Evolutionary conservation across 2,329 filamentous ascomycete species (phyloP).

Genomic region (Colletotrichum sp.): DNA sequence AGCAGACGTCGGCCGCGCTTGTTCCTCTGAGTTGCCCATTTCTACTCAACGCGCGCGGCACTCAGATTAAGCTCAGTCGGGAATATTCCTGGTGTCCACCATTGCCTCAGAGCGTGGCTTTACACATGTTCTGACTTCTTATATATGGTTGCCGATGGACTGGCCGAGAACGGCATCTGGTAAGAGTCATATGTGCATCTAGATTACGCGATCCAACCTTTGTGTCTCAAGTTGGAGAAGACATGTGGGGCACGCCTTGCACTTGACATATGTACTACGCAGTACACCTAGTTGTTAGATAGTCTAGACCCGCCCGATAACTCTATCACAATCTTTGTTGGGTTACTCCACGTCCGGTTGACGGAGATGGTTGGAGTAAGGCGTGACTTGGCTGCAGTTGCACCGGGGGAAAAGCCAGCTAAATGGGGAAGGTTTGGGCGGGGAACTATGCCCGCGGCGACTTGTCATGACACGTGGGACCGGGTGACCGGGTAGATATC

Average conservation of each 20-base stretch:
- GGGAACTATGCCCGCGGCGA: neutral
- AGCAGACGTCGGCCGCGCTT: neutral
- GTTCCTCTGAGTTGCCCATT: neutral
- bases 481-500: neutral
- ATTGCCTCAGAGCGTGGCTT: neutral
- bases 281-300: neutral
- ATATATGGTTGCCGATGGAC: neutral
- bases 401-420: neutral
- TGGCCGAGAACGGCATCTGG: neutral
- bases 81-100: neutral
- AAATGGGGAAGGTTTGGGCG: neutral
- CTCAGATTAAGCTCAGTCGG: neutral
- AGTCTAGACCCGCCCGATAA: neutral
- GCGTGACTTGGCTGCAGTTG: neutral
- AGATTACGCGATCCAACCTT: neutral
- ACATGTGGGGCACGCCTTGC: neutral
- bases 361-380: neutral
- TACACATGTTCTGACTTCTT: neutral
- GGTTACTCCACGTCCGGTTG: neutral
- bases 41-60: neutral
- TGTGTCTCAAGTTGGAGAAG: neutral
- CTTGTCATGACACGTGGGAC: neutral
- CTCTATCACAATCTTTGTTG: neutral
- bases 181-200: slow-evolving; percentile 2
- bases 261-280: neutral